phyloP scores from a whole-genome alignment of 768 basidiomycete species.

The Sarcodon aspratus region DNA sequence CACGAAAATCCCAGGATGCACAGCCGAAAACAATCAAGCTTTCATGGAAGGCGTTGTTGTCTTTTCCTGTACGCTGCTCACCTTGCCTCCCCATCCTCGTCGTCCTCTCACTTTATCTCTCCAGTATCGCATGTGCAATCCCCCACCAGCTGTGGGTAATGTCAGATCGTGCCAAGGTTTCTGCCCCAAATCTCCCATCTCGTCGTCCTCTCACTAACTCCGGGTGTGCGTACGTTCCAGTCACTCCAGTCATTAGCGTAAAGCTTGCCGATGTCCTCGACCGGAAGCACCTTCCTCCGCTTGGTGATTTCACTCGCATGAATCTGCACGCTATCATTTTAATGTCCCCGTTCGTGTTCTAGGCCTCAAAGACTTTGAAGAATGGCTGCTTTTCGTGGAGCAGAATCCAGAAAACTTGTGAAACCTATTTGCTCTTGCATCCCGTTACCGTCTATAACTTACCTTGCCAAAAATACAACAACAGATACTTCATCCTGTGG shows the following conservation, averaged over 20 bases:
- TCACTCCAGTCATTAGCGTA: conserved; percentile 58
- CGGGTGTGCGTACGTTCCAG: conserved; percentile 1
- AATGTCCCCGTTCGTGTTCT: background rate
- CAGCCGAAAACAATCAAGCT: conserved; percentile 23
- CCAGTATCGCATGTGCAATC: conserved; percentile 47
- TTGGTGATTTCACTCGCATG: conserved; percentile 30
- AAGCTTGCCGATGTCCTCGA: conserved; percentile 67
- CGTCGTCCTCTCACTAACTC: background rate
- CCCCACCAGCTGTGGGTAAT: conserved; percentile 56
- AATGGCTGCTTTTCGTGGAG: conserved; percentile 76
- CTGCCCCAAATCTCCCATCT: conserved; percentile 2
- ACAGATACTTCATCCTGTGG: conserved; percentile 74
- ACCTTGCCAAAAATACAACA: conserved; percentile 4
- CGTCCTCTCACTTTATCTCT: background rate
- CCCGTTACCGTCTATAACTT: background rate
- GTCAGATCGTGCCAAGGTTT: conserved; percentile 53
- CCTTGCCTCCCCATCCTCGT: conserved; percentile 3
- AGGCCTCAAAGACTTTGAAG: conserved; percentile 40
- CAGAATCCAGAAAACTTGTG: conserved; percentile 65
- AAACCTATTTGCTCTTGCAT: conserved; percentile 11
- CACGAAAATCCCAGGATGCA: conserved; percentile 1
- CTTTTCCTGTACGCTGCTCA: conserved; percentile 25
- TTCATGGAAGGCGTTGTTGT: conserved; percentile 20
- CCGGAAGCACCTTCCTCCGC: conserved; percentile 67
- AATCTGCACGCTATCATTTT: background rate